Base-by-base conservation (phyloP, 2,329 filamentous ascomycete genomes). In the Endoconidiophora polonica region DNA sequence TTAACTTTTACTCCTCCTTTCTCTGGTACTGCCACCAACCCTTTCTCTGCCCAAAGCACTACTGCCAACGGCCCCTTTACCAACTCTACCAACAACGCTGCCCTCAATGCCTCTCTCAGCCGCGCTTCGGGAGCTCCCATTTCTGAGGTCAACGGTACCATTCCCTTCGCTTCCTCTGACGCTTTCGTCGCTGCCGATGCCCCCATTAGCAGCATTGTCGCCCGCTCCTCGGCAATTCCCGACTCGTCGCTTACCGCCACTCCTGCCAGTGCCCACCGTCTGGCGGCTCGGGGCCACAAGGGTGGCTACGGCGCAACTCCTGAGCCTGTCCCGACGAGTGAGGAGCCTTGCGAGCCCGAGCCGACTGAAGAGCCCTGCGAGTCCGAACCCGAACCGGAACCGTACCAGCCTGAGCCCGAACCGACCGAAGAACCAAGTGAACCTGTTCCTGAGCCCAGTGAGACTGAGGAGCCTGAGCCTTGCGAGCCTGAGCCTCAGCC, bases 211-310 rank as follows among this genome's bases (percentile, higher is more conserved):
- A 44, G 37, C 43, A 52, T 44, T 24, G 36, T 44, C 24, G 18
- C 41, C 39, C 50, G 44, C 50, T 43, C 46, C 29, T 44, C 41
- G 43, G 39, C 39, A 24, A 39, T 48, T 43, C 36, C 51, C 47
- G 44, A 43, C 51, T 53, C 51, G 47, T 53, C 51, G 43, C 29
- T 47, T 40, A 46, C 18, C 46, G 48, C 48, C 33, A 49, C 51
- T 49, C 43, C 51, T 49, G 38, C 51, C 46, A 53, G 47, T 43
- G 47, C 51, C 51, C 51, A 53, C 51, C 51, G 46, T 53, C 51
- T 53, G 47, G 51, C 46, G 46, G 51, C 37, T 53, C 46, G 51
- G 51, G 51, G 46, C 51, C 51, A 53, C 51, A 53, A 53, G 51
- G 43, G 51, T 53, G 51, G 51, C 51, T 53, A 53, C 51, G 46